Evolutionary conservation across 148 eudicot species (phyloP), one percentile per base, ranked within the genome.

Genomic region (Linanthus parryae): DNA sequence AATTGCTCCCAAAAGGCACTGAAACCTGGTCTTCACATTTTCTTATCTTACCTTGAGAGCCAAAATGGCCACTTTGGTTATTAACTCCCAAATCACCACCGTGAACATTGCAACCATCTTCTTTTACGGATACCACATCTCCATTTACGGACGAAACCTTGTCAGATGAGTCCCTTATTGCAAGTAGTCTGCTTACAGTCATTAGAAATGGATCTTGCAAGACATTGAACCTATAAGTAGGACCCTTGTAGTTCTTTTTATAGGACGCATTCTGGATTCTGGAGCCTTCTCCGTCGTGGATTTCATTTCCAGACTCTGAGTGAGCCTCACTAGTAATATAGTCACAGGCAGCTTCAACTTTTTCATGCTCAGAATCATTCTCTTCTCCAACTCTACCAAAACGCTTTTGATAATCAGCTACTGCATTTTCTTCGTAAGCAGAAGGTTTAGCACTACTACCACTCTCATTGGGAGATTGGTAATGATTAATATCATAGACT

Each of bases 121-220:
- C 56, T 36, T 52, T 65, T 59, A 37, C 67, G 13, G 39, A 5
- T 34, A 47, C 66, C 46, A 20, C 56, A 34, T 52, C 64, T 60
- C 48, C 52, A 22, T 57, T 48, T 53, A 27, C 21, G 14, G 52
- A 27, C 36, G 64, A 59, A 52, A 63, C 36, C 26, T 46, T 35
- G 29, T 71, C 84, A 52, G 44, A 48, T 34, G 52, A 45, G 31
- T 63, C 52, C 39, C 65, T 63, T 64, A 44, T 39, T 71, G 63
- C 57, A 40, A 54, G 51, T 29, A 66, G 59, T 63, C 26, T 54
- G 48, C 27, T 36, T 43, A 47, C 53, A 57, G 73, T 59, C 46
- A 65, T 29, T 53, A 58, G 58, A 61, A 67, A 75, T 38, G 64
- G 54, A 64, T 78, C 58, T 23, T 21, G 57, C 7, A 49, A 28